Conservation (phyloP, 140 eudicot genomes). For the Bidens hawaiensis region DNA sequence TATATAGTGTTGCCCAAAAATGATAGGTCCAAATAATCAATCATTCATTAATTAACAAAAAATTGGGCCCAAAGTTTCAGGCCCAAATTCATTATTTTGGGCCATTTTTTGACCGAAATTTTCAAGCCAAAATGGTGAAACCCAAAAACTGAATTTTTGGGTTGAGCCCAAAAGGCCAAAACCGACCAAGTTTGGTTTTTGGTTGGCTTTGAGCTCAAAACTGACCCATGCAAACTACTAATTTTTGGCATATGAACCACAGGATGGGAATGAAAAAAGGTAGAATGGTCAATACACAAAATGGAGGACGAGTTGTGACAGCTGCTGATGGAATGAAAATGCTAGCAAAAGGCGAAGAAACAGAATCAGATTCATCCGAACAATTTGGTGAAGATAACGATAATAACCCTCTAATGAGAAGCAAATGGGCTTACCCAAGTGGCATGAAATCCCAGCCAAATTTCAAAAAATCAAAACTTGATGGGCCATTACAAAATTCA, state of each 20-base stretch:
- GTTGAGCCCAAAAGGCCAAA: too few species aligned
- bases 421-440: conserved; percentile 77
- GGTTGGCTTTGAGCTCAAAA: too few species aligned
- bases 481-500: conserved; percentile 46
- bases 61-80: too few species aligned
- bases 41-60: too few species aligned
- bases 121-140: too few species aligned
- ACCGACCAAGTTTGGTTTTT: too few species aligned
- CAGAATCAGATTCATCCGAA: conserved; percentile 88
- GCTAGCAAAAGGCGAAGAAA: conserved; percentile 61
- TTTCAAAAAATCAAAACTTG: conserved; percentile 38
- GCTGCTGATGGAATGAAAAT: conserved; percentile 42
- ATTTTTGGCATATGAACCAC: conserved; percentile 2
- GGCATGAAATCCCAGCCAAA: conserved; percentile 43
- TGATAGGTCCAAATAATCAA: too few species aligned
- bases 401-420: conserved; percentile 84
- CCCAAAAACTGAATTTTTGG: too few species aligned
- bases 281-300: conserved; percentile 36
- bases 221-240: too few species aligned
- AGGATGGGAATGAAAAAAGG: conserved; percentile 44
- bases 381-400: conserved; percentile 63
- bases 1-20: too few species aligned
- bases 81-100: too few species aligned
- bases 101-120: too few species aligned
- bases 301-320: conserved; percentile 43